These are phyloP conservation scores for Penicillium occitanis DNA, from an alignment of 2,329 filamentous ascomycete species.

Conservation along the genomic window DNA sequence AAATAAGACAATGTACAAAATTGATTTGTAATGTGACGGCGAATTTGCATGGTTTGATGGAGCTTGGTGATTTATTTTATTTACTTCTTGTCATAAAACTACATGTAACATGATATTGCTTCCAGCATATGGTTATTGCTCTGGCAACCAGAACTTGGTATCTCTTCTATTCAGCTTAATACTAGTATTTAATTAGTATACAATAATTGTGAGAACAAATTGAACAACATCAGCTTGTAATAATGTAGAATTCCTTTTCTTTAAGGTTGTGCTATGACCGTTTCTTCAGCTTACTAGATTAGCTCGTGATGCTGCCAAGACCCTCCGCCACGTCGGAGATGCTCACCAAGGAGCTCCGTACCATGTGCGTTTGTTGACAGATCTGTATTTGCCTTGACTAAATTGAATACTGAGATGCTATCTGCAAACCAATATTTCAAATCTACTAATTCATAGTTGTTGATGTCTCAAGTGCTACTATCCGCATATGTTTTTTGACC, in stretches of 20 bases:
- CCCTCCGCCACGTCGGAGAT: not conserved
- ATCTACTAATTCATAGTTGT: not conserved
- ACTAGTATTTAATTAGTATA: not conserved
- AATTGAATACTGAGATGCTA: not conserved
- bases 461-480: not conserved
- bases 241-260: not conserved
- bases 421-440: not conserved
- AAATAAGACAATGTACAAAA: slow-evolving; percentile 19
- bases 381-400: not conserved
- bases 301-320: slow-evolving; percentile 11
- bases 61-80: slow-evolving; percentile 11
- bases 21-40: slow-evolving; percentile 21
- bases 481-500: slow-evolving; percentile 15
- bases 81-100: not conserved
- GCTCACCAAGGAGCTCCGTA: slow-evolving; percentile 11
- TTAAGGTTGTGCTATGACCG: not conserved
- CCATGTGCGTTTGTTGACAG: not conserved
- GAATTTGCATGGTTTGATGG: slow-evolving; percentile 19
- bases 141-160: not conserved
- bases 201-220: not conserved
- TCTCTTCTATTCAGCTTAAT: not conserved
- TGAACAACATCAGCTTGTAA: not conserved
- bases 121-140: not conserved
- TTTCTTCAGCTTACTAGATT: not conserved
- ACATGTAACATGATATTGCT: not conserved